A percentile compares a stretch with the other conserved stretches of the same genome.
Evolutionary conservation across 371 early-diverging fungal genomes (phyloP).

Genomic region (Chytridium lagenaria): DNA sequence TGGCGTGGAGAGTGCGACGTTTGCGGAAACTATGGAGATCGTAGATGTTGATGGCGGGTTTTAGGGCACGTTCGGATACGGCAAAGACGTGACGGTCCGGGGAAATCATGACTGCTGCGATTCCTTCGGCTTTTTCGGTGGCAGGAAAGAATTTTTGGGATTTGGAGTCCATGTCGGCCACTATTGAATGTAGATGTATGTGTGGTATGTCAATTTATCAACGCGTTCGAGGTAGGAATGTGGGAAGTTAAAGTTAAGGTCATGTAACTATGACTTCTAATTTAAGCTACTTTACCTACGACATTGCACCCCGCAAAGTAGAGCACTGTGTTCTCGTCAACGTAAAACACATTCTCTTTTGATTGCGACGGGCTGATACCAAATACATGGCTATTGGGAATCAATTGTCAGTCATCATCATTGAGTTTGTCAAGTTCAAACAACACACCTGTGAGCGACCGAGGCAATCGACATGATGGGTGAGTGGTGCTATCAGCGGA

Average conservation of each 20-base stretch:
- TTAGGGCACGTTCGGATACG: slow-evolving; percentile 47
- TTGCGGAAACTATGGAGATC: slow-evolving; percentile 48
- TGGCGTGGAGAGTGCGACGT: slow-evolving; percentile 34
- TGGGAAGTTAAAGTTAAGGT: neutral
- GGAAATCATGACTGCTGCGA: slow-evolving; percentile 53
- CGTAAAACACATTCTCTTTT: slow-evolving; percentile 51
- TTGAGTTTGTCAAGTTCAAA: slow-evolving; percentile 1
- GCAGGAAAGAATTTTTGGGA: slow-evolving; percentile 57
- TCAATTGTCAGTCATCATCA: neutral
- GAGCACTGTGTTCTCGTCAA: slow-evolving; percentile 59
- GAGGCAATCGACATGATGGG: slow-evolving; percentile 52
- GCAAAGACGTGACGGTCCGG: slow-evolving; percentile 58
- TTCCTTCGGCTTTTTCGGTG: slow-evolving; percentile 45
- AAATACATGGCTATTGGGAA: slow-evolving; percentile 47
- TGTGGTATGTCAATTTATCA: no score
- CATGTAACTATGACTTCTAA: neutral
- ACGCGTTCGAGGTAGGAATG: no score
- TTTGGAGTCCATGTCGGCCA: slow-evolving; percentile 53
- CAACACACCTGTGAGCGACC: slow-evolving; percentile 46
- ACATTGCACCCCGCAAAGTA: slow-evolving; percentile 60
- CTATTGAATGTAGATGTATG: slow-evolving; percentile 23
- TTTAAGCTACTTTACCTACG: slow-evolving; percentile 39
- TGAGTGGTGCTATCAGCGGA: neutral
- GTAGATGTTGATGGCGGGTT: slow-evolving; percentile 38
- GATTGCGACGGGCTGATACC: slow-evolving; percentile 46